phyloP scores from a whole-genome alignment of 2,329 filamentous ascomycete species.

The Anisogramma anomala region DNA sequence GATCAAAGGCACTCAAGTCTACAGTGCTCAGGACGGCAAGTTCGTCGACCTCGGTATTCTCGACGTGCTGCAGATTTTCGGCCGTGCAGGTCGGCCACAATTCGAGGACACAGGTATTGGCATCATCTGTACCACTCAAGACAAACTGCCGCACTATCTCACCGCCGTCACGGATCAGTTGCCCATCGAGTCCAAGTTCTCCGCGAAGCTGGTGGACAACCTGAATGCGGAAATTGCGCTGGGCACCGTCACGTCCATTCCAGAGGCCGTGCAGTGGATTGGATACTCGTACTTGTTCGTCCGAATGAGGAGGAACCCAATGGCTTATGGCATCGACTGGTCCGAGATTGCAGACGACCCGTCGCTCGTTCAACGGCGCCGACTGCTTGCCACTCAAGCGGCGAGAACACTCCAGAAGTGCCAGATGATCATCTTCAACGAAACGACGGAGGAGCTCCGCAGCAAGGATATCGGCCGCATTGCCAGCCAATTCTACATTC shows the following conservation, averaged over 20 bases:
- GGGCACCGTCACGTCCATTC: constrained; percentile 87
- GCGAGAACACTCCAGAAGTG: constrained; percentile 78
- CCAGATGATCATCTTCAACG: constrained; percentile 99
- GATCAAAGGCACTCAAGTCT: constrained; percentile 96
- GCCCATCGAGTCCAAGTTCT: constrained; percentile 95
- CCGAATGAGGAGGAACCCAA: constrained; percentile 84
- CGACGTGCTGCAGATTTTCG: constrained; percentile 95
- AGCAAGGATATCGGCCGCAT: constrained; percentile 94
- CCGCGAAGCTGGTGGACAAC: constrained; percentile 87
- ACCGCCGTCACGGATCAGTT: constrained; percentile 90
- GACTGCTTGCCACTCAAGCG: constrained; percentile 78
- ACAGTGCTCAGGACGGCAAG: constrained; percentile 91
- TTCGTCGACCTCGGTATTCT: constrained; percentile 94
- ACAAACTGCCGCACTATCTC: constrained; percentile 83
- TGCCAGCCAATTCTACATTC: constrained; percentile 92
- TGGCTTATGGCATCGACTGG: constrained; percentile 93
- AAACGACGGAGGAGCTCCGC: constrained; percentile 80
- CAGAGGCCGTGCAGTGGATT: constrained; percentile 92
- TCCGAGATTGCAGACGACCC: constrained; percentile 81
- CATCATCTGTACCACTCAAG: constrained; percentile 95
- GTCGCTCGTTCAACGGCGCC: constrained; percentile 70
- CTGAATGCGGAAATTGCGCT: constrained; percentile 89
- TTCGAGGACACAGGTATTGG: constrained; percentile 97
- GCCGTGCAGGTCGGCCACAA: constrained; percentile 92
- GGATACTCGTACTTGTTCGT: constrained; percentile 97